phyloP scores from a whole-genome alignment of 257 asterid genomes.

The Plectranthus barbatus region DNA sequence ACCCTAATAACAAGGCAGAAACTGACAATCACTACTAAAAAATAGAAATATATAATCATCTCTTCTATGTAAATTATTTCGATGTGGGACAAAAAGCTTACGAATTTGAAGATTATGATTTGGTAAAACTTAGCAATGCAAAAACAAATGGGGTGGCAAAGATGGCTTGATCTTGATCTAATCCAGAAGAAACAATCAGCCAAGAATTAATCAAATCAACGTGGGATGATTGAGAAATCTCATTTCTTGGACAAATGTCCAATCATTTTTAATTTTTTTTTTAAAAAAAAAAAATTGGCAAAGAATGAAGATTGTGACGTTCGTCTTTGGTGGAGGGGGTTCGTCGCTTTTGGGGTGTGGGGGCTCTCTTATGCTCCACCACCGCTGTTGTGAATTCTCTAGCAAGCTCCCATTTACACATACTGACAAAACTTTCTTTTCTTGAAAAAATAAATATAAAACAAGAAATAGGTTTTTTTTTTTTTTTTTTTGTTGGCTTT shows the following conservation, averaged over 20 bases:
- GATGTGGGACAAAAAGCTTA: neutral
- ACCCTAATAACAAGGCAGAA: too few species aligned
- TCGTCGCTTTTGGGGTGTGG: slow-evolving; percentile 2
- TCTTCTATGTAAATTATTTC: too few species aligned
- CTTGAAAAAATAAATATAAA: neutral
- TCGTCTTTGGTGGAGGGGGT: slow-evolving; percentile 42
- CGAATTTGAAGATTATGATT: neutral
- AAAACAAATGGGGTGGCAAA: neutral
- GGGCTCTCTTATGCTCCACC: slow-evolving; percentile 23
- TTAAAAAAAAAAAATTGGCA: neutral
- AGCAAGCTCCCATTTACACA: slow-evolving; percentile 15
- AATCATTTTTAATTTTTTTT: slow-evolving; percentile 7
- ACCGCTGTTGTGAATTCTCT: slow-evolving; percentile 25
- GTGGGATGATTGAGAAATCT: slow-evolving; percentile 23
- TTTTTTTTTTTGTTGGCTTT: slow-evolving; percentile 21
- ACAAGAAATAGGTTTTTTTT: neutral
- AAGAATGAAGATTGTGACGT: slow-evolving; percentile 10
- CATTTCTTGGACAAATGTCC: slow-evolving; percentile 31
- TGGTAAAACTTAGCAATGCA: neutral
- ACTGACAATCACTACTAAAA: too few species aligned
- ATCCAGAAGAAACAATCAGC: slow-evolving; percentile 11
- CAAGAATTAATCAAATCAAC: slow-evolving; percentile 35
- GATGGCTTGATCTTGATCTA: neutral
- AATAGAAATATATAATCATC: too few species aligned
- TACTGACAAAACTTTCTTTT: slow-evolving; percentile 1